These are phyloP conservation scores for Boletus vermiculosoides DNA, from an alignment of 768 basidiomycete genomes.

Conservation along the genomic window DNA sequence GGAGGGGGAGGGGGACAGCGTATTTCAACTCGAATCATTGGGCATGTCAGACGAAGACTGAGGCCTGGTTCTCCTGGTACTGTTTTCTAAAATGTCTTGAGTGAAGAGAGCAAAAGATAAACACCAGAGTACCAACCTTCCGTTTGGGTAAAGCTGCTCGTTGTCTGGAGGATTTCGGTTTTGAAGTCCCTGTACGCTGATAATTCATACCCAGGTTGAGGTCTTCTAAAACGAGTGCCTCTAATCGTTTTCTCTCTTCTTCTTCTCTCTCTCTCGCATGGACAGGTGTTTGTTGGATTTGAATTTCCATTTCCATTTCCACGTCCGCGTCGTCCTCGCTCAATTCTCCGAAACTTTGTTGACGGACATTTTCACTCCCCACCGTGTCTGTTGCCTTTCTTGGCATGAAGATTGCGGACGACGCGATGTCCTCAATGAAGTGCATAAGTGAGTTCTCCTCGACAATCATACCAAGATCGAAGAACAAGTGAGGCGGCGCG, in stretches of 20 bases:
- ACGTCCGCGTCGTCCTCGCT: conserved; percentile 14
- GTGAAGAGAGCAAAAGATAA: background rate
- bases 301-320: conserved; percentile 15
- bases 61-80: conserved; percentile 5
- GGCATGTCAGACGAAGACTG: conserved; percentile 41
- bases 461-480: conserved; percentile 57
- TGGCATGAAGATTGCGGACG: conserved; percentile 13
- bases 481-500: conserved; percentile 71
- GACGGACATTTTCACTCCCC: background rate
- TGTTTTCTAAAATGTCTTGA: conserved; percentile 14
- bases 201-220: conserved; percentile 54
- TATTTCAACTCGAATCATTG: conserved; percentile 64
- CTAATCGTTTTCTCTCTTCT: conserved; percentile 40
- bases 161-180: conserved; percentile 7
- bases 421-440: conserved; percentile 50
- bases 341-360: conserved; percentile 1
- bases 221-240: conserved; percentile 57
- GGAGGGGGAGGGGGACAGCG: conserved; percentile 60
- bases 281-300: conserved; percentile 26
- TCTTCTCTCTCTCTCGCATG: conserved; percentile 31
- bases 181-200: conserved; percentile 16
- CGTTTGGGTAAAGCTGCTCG: conserved; percentile 1
- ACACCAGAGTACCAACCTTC: conserved; percentile 17
- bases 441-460: conserved; percentile 38
- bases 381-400: background rate